Evolutionary conservation across 345 rosid species (phyloP).

Genomic region (Cardamine resedifolia): DNA sequence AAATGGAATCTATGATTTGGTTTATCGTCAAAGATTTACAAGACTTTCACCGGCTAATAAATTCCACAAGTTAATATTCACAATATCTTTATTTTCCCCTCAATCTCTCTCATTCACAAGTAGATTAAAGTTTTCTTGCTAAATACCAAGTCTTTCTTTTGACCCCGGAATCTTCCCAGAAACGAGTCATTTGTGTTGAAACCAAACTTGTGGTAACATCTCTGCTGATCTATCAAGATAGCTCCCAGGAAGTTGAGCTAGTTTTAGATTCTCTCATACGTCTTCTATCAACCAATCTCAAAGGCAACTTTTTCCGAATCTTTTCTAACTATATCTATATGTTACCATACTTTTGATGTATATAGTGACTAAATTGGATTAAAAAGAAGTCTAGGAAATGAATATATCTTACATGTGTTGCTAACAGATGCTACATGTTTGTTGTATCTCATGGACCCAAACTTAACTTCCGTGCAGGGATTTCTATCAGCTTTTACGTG

Average conservation of each 20-base stretch:
- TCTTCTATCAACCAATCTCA: slow-evolving; percentile 9
- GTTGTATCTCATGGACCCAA: not conserved
- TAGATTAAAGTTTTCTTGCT: not conserved
- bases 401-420: slow-evolving; percentile 7
- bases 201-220: not conserved
- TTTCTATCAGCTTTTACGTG: not conserved
- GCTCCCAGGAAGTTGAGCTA: not conserved
- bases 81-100: not conserved
- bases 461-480: not conserved
- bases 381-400: not conserved
- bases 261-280: not conserved
- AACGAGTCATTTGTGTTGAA: not conserved
- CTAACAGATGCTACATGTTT: slow-evolving; percentile 13
- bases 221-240: not conserved
- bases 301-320: not conserved
- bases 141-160: not conserved
- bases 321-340: not conserved
- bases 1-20: not conserved
- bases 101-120: not conserved
- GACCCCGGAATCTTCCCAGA: not conserved
- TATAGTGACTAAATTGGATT: not conserved
- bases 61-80: not conserved
- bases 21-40: not conserved
- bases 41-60: not conserved
- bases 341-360: not conserved